These are phyloP conservation scores for Crithidia thermophila DNA, from an alignment of 208 protist species.

Conservation along the genomic window DNA sequence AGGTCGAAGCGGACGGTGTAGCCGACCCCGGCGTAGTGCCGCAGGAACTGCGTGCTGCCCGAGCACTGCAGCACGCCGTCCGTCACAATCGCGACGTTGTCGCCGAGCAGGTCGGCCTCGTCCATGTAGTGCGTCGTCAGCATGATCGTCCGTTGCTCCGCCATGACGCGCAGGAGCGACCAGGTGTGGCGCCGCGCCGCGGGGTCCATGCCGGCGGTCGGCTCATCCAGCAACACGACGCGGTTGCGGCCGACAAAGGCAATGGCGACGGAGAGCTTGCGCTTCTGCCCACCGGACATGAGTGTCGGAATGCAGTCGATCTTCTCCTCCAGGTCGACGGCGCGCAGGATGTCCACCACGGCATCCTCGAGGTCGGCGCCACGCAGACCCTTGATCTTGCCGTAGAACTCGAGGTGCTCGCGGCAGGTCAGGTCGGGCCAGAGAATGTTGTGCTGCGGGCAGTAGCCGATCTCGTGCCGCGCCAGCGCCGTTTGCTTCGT, in stretches of 20 bases:
- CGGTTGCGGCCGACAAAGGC: conserved; percentile 77
- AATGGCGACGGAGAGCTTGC: conserved; percentile 83
- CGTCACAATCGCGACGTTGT: conserved; percentile 91
- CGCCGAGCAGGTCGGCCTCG: conserved; percentile 93
- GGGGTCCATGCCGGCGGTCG: conserved; percentile 90
- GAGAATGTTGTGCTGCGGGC: conserved; percentile 96
- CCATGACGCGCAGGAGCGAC: conserved; percentile 48
- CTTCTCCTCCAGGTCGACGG: conserved; percentile 67
- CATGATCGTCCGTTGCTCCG: conserved; percentile 50
- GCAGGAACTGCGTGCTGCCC: conserved; percentile 65
- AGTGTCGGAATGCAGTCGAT: conserved; percentile 31
- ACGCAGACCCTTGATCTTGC: conserved; percentile 89
- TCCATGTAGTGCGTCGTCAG: conserved; percentile 95
- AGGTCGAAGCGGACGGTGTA: conserved; percentile 62
- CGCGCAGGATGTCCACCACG: conserved; percentile 38
- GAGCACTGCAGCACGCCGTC: conserved; percentile 56
- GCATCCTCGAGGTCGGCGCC: conserved; percentile 46
- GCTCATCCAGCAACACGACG: conserved; percentile 89
- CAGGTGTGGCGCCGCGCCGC: conserved; percentile 75
- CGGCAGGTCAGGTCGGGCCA: conserved; percentile 90
- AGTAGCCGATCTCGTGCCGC: conserved; percentile 89
- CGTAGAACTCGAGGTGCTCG: conserved; percentile 94
- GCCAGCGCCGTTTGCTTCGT: conserved; percentile 40
- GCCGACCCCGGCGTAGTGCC: conserved; percentile 48
- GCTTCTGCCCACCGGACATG: conserved; percentile 68